These are phyloP conservation scores for Microdochium trichocladiopsis DNA, from an alignment of 2,329 filamentous ascomycete genomes.

Conservation along the genomic window DNA sequence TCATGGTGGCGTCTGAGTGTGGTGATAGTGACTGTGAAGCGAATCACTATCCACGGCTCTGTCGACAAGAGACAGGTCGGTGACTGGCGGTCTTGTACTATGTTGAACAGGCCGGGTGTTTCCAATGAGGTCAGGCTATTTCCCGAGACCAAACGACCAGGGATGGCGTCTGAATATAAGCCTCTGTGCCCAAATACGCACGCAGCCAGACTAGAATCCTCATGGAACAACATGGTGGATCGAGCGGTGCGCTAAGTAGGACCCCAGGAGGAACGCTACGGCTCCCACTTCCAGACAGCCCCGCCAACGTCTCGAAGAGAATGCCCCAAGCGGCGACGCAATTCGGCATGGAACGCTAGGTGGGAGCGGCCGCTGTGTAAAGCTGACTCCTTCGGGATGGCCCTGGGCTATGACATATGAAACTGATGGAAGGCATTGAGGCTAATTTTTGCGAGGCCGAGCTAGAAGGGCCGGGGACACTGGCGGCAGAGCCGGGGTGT, in stretches of 20 bases:
- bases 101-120: too few species aligned
- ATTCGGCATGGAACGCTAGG: neutral
- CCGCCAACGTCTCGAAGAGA: neutral
- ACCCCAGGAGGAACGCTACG: neutral
- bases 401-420: neutral
- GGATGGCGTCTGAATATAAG: too few species aligned
- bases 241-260: neutral
- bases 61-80: too few species aligned
- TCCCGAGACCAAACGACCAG: too few species aligned
- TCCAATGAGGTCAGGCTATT: too few species aligned
- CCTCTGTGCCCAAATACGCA: too few species aligned
- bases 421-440: neutral
- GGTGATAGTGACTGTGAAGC: constrained; percentile 1
- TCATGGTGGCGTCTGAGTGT: constrained; percentile 18
- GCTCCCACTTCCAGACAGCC: neutral
- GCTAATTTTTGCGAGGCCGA: neutral
- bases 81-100: constrained; percentile 1
- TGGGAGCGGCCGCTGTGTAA: neutral
- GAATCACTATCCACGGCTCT: too few species aligned
- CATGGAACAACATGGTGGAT: neutral
- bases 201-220: neutral
- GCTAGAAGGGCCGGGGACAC: neutral
- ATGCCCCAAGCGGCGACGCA: neutral
- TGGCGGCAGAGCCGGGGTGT: neutral
- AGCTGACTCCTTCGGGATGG: neutral